Evolutionary conservation across 2,329 filamentous ascomycete genomes (phyloP), one percentile per base, ranked within the genome.

Genomic region (Alternaria dauci): DNA sequence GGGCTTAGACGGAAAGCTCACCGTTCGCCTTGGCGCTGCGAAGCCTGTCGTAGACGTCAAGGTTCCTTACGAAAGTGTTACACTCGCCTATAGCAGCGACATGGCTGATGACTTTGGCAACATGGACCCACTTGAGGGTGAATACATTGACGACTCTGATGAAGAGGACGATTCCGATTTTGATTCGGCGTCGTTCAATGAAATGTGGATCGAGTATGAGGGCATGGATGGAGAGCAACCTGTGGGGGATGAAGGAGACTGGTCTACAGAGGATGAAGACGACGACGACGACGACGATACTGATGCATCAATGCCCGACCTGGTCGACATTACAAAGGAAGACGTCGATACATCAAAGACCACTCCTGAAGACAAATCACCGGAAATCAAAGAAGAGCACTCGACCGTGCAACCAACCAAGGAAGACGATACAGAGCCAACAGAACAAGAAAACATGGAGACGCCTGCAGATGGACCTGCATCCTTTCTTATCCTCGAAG

Each of bases 21-120:
- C 81, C 0, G 79, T 89, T 28, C 81, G 86, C n/a, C 76, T 88
- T 18, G 83, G 84, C 42, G 84, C 81, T 11, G 75, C 82, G 5
- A 73, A 80, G 16, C 75, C 80, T n/a, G 81, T 83, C 12, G 73
- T 78, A 48, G 86, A 88, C 66, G 74, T 88, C 30, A 76, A 74
- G 14, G 71, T 88, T 11, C 71, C 80, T 1, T 74, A 81, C 23
- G 85, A 88, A 61, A 72, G 79, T 25, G 79, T 86, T 16, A 74
- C 82, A 2, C 77, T 87, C 18, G 80, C 85, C 5, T 81, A 83
- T 50, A 78, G 80, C 55, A 77, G 73, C 48, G 79, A 82, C 32
- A 76, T 81, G 72, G 77, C 79, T 51, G 70, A 73, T 9, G 71
- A 74, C 7, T 65, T 71, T 4, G 56, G 71, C 20, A 63, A 69